Evolutionary conservation across 2,329 filamentous ascomycete species (phyloP), one percentile per base, ranked within the genome.

Genomic region (Aspergillus amoenus): DNA sequence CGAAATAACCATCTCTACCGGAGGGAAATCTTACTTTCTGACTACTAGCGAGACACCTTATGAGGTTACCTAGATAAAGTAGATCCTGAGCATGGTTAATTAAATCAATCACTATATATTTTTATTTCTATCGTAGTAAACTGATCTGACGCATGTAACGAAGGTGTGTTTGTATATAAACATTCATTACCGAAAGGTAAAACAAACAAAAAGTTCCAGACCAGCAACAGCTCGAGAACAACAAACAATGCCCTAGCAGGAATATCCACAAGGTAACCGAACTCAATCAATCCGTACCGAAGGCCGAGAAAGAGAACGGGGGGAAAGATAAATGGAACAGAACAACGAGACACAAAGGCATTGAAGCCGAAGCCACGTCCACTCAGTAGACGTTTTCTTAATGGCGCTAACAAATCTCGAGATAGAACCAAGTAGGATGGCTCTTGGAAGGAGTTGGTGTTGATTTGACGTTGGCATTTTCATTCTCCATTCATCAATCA

Each of bases 401-500:
- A 15, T 15, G 22, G 22, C n/a, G 24, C 13, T 30, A 45, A n/a
- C 43, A 24, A 13, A 21, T 27, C 18, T 12, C 15, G 15, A 21
- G 21, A 15, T 21, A 21, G 40, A 17, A 17, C n/a, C 6, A 46
- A 17, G 15, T 46, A 39, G 39, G 30, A 37, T 22, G 13, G 7
- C 24, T 27, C n/a, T 15, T 7, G 34, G 47, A 13, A 21, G n/a
- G 17, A 34, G 9, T 18, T 18, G 41, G 41, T 11, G 9, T 43
- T 8, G 13, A 43, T 21, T 21, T 13, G 41, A 43, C 18, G 13
- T n/a, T 37, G 21, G 7, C 8, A 42, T 37, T 21, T 49, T 56
- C 8, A 43, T 60, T 49, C 70, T 66, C 72, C 72, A 74, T 42
- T 73, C 70, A 15, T 65, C 61, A 21, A 79, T 58, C 21, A 79